Evolutionary conservation across 306 rosid genomes (phyloP).

Genomic region (Casuarina glauca): DNA sequence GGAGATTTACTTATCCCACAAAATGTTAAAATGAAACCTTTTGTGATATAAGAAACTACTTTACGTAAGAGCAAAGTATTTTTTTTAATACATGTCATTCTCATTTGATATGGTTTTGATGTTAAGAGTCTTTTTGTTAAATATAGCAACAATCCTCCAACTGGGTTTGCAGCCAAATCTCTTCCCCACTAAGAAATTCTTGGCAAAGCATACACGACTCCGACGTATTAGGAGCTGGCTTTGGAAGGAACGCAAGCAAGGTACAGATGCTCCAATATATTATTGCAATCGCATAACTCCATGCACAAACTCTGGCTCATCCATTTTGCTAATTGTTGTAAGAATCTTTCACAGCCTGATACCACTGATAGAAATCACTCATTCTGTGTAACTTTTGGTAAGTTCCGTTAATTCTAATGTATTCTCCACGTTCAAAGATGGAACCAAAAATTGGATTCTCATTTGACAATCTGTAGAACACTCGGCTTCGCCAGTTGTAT

Average conservation of each 20-base stretch:
- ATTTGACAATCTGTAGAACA: background rate
- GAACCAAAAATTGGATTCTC: slow-evolving; percentile 4
- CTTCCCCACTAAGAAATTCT: background rate
- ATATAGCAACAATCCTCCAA: background rate
- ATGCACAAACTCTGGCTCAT: background rate
- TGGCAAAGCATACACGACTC: background rate
- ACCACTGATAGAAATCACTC: slow-evolving; percentile 11
- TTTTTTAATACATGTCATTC: no score
- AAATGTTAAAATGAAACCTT: no score
- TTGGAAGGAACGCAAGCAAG: background rate
- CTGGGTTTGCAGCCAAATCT: background rate
- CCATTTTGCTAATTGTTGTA: background rate
- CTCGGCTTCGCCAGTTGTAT: no score
- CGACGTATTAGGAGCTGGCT: slow-evolving; percentile 18
- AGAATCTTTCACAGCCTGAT: background rate
- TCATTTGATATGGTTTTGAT: no score
- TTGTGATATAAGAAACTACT: no score
- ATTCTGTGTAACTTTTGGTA: slow-evolving; percentile 4
- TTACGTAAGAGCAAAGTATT: no score
- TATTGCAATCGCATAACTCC: background rate
- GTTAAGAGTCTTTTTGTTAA: no score
- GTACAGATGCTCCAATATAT: background rate
- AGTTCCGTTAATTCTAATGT: background rate
- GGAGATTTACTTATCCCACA: no score
- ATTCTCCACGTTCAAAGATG: background rate